phyloP scores from a whole-genome alignment of 805 yeast species.

The Zygoascus tannicola region DNA sequence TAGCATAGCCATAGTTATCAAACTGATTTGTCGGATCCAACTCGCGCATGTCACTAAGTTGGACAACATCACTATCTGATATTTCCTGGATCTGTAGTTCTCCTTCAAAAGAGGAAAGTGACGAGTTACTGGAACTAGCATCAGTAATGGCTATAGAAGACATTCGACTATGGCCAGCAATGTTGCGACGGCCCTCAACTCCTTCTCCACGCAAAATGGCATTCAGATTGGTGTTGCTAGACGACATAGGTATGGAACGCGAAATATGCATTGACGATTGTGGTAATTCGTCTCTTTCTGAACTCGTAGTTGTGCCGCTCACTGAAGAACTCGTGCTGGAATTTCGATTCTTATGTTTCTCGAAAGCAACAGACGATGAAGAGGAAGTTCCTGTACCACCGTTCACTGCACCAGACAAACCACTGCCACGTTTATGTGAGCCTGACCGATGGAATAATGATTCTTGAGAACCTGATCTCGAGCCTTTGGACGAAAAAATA shows the following conservation, averaged over 20 bases:
- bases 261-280: not conserved
- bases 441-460: not conserved
- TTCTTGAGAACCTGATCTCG: conserved; percentile 1
- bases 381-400: not conserved
- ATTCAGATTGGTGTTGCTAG: not conserved
- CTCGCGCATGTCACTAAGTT: not conserved
- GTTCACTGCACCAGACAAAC: not conserved
- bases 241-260: not conserved
- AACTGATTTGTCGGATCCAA: too few relatives aligned
- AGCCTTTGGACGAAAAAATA: not conserved
- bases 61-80: not conserved
- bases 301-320: not conserved
- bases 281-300: not conserved
- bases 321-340: not conserved
- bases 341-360: not conserved
- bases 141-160: not conserved
- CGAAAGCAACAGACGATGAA: not conserved
- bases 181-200: not conserved
- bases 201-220: not conserved
- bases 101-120: not conserved
- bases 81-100: not conserved
- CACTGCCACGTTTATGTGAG: not conserved
- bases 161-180: not conserved
- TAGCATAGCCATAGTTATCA: too few relatives aligned
- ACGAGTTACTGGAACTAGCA: conserved; percentile 6